Evolutionary conservation across 257 asterid species (phyloP).

Genomic region (Coffea canephora): DNA sequence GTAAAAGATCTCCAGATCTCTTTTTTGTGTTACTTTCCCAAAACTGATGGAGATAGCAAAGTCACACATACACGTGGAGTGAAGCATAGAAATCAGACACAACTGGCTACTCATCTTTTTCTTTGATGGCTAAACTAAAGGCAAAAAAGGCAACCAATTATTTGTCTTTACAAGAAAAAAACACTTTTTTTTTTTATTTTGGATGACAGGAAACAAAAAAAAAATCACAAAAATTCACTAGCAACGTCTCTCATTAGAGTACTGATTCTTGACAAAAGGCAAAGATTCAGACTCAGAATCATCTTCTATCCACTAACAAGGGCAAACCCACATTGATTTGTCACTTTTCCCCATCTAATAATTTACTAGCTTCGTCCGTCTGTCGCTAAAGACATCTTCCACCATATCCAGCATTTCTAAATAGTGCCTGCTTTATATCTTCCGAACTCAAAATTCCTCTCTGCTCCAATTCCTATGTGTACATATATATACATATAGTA

Average conservation of each 20-base stretch:
- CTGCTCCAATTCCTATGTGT: constrained; percentile 44
- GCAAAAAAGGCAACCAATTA: background rate
- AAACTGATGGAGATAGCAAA: background rate
- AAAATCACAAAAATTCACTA: constrained; percentile 4
- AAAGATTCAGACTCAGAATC: constrained; percentile 19
- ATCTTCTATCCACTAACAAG: constrained; percentile 12
- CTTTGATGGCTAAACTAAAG: background rate
- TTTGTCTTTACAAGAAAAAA: constrained; percentile 10
- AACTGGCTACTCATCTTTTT: background rate
- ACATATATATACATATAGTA: too few species aligned
- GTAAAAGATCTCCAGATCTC: background rate
- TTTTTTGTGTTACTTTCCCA: background rate
- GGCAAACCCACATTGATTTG: background rate
- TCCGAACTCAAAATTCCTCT: constrained; percentile 44
- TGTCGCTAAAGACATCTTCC: constrained; percentile 47
- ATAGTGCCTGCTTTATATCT: constrained; percentile 65
- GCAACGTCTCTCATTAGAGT: constrained; percentile 3
- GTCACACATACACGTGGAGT: background rate
- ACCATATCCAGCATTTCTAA: constrained; percentile 73
- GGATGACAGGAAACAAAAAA: constrained; percentile 6
- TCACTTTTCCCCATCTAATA: background rate
- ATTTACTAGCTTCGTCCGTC: background rate
- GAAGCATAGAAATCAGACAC: background rate
- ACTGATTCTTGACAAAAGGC: background rate
- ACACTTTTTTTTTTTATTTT: constrained; percentile 3